These are phyloP conservation scores for Ceratobasidium theobromae DNA, from an alignment of 1,284 basidiomycete species.

Conservation along the genomic window DNA sequence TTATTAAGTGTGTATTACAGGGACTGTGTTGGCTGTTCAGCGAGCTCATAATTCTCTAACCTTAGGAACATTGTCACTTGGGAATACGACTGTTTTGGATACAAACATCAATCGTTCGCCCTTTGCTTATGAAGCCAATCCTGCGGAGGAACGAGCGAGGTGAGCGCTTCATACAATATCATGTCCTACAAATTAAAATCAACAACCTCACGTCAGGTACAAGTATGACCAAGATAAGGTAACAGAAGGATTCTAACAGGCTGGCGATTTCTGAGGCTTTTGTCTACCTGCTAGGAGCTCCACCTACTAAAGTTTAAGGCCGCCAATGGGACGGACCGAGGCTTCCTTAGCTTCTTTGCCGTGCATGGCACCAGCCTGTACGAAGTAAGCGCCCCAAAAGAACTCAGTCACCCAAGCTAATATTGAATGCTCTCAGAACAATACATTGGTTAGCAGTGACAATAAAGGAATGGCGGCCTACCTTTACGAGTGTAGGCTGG, in stretches of 20 bases:
- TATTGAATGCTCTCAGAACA: conserved; percentile 53
- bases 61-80: conserved; percentile 60
- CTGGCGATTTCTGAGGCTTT: background rate
- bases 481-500: conserved; percentile 62
- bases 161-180: background rate
- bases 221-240: conserved; percentile 67
- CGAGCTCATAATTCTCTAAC: conserved; percentile 66
- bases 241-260: background rate
- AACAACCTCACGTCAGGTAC: conserved; percentile 44
- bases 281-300: conserved; percentile 49
- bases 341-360: conserved; percentile 73
- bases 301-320: conserved; percentile 66
- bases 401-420: background rate
- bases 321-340: conserved; percentile 55
- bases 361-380: conserved; percentile 81
- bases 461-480: conserved; percentile 83
- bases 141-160: conserved; percentile 60
- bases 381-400: conserved; percentile 49
- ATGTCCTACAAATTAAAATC: background rate
- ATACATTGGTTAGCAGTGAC: conserved; percentile 71
- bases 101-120: conserved; percentile 76
- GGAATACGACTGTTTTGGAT: conserved; percentile 63
- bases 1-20: conserved; percentile 71
- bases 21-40: conserved; percentile 66
- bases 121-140: conserved; percentile 71